Percentiles rank a stretch among this genome's conserved stretches.
phyloP scores from a whole-genome alignment of 192 early-diverging fungal species.

The Dissophora globulifera region DNA sequence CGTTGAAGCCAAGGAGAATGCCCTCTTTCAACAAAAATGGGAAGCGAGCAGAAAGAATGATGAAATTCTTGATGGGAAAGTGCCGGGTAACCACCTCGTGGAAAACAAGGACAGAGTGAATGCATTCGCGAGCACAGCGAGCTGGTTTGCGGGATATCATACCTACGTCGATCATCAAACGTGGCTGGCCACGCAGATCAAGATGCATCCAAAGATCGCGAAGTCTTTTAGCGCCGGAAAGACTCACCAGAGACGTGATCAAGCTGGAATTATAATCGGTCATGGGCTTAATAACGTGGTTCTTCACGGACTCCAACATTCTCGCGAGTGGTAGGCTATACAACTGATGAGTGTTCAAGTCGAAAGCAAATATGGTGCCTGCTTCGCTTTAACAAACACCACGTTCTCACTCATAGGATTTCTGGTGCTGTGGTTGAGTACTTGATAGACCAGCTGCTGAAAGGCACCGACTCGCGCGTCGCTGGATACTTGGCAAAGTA shows the following conservation, averaged over 20 bases:
- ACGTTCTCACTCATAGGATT: slow-evolving; percentile 15
- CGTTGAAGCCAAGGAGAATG: slow-evolving; percentile 31
- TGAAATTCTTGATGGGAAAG: not conserved
- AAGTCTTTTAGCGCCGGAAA: slow-evolving; percentile 15
- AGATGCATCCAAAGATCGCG: not conserved
- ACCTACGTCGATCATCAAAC: slow-evolving; percentile 8
- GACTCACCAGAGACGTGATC: slow-evolving; percentile 10
- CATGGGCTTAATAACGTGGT: slow-evolving; percentile 20
- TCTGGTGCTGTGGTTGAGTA: slow-evolving; percentile 51
- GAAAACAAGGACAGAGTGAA: not conserved
- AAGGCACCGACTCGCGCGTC: slow-evolving; percentile 25
- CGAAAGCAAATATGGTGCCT: too few relatives aligned
- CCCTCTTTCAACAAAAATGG: too few relatives aligned
- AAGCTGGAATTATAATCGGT: slow-evolving; percentile 22
- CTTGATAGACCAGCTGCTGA: slow-evolving; percentile 29
- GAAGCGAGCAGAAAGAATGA: not conserved
- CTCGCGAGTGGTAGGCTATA: slow-evolving; percentile 62
- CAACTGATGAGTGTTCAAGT: too few relatives aligned
- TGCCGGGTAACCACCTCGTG: too few relatives aligned
- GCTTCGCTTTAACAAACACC: not conserved
- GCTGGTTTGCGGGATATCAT: slow-evolving; percentile 29
- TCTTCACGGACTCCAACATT: slow-evolving; percentile 56
- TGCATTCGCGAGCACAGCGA: not conserved
- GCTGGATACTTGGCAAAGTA: slow-evolving; percentile 48
- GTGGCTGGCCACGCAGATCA: slow-evolving; percentile 17